Percentiles rank a stretch among this genome's conserved stretches.
Conservation (phyloP, 306 rosid species). For the Prinsepia uniflora region DNA sequence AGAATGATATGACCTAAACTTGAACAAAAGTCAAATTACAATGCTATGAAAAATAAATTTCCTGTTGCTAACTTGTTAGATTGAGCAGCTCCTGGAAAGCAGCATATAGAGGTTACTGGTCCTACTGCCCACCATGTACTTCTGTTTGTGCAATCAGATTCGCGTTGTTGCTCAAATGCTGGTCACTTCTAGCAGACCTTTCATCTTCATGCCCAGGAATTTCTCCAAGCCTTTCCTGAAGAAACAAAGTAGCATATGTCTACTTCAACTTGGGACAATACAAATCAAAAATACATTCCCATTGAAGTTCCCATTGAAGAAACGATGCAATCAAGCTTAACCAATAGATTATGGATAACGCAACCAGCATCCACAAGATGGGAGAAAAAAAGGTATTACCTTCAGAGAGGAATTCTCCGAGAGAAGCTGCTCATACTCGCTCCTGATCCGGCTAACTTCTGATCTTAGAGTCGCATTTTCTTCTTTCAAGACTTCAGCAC, state of each 20-base stretch:
- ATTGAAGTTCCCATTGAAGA: background rate
- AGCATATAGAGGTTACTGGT: slow-evolving; percentile 34
- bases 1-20: slow-evolving; percentile 34
- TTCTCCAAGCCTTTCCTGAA: slow-evolving; percentile 86
- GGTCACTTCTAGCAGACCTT: slow-evolving; percentile 52
- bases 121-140: slow-evolving; percentile 45
- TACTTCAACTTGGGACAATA: background rate
- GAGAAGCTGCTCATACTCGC: slow-evolving; percentile 81
- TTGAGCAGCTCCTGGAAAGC: slow-evolving; percentile 42
- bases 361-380: slow-evolving; percentile 10
- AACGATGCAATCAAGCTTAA: background rate
- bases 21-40: slow-evolving; percentile 42
- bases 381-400: slow-evolving; percentile 48
- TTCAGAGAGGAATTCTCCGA: slow-evolving; percentile 82
- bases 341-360: background rate
- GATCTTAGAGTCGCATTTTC: slow-evolving; percentile 79
- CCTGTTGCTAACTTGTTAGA: slow-evolving; percentile 72
- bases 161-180: slow-evolving; percentile 40
- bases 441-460: slow-evolving; percentile 75
- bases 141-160: slow-evolving; percentile 55
- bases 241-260: slow-evolving; percentile 6
- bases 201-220: slow-evolving; percentile 50
- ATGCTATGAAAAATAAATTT: slow-evolving; percentile 45
- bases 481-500: slow-evolving; percentile 80
- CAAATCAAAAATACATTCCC: background rate